Evolutionary conservation across 2,329 filamentous ascomycete genomes (phyloP), one percentile per base, ranked within the genome.

Genomic region (Aspergillus fijiensis): DNA sequence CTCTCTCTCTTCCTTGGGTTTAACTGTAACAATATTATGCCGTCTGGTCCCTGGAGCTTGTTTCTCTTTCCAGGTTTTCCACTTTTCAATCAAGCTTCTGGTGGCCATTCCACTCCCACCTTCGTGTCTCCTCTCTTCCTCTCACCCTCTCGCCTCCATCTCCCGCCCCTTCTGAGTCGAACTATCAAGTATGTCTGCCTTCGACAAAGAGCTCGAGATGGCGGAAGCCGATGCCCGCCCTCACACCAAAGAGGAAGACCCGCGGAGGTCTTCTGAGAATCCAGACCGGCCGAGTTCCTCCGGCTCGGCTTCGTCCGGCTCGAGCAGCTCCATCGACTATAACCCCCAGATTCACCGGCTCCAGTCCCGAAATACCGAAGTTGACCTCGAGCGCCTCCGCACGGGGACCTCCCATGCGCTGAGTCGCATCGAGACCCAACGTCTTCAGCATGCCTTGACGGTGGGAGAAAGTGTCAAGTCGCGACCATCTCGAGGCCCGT

Each of bases 361-460:
- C 14, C 70, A 71, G 47, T 73, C 71, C 29, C 70, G 70, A 33
- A 69, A 67, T 31, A 73, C 71, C 29, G 71, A 73, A 51, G 33
- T 70, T 14, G 71, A 73, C 42, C 56, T 73, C 23, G 71, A 73
- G 56, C 70, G 70, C 48, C 69, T 67, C 29, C 63, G 65, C 42
- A 66, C 70, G 4, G 60, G 25, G 11, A 49, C 57, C 1, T 72
- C 71, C 1, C 64, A 70, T 27, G 68, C 66, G 1, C 59, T 73
- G 25, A 72, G 70, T 52, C 63, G 71, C 29, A 73, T 71, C 31
- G 67, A 73, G 61, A 73, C 71, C 1, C 71, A 73, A 33, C 68
- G 71, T 2, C 65, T 71, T 5, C 71, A 73, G 39, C 57, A 84
- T 81, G 69, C 76, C 69, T 59, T 69, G 50, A 72, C 70, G 2